Conservation (phyloP, 441 rosid genomes). For the Rhodomyrtus psidioides region DNA sequence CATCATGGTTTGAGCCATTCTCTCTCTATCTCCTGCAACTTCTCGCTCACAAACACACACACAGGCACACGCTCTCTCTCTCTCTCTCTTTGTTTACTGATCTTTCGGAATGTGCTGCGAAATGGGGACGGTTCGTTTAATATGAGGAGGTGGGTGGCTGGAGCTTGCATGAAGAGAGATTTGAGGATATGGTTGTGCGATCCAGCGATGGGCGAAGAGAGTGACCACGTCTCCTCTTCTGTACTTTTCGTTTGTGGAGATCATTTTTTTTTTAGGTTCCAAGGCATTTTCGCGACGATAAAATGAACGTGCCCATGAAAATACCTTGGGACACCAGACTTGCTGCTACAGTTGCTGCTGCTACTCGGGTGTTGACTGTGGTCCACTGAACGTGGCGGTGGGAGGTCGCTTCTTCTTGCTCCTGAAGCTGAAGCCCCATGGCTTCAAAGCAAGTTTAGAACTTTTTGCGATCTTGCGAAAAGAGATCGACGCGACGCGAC, state of each 20-base stretch:
- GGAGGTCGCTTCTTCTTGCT: neutral
- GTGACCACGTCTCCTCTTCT: conserved; percentile 53
- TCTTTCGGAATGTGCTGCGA: neutral
- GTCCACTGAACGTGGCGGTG: neutral
- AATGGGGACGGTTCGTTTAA: neutral
- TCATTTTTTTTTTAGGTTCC: neutral
- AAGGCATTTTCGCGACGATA: neutral
- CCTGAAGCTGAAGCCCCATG: neutral
- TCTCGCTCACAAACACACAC: neutral
- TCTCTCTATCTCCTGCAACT: neutral
- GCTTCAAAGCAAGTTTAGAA: neutral
- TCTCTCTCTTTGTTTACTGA: neutral
- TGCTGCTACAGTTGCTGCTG: neutral
- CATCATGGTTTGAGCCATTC: conserved; percentile 78
- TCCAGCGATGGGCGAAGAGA: conserved; percentile 33
- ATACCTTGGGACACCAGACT: neutral
- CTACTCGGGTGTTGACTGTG: neutral
- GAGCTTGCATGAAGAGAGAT: neutral
- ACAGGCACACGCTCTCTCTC: too few species aligned
- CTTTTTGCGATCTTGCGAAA: neutral
- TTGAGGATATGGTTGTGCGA: conserved; percentile 32
- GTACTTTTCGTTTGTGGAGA: neutral
- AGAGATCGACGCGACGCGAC: neutral
- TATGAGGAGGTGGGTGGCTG: neutral
- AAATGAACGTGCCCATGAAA: neutral